Base-by-base conservation (phyloP, 2,329 filamentous ascomycete species). In the Fusarium xyrophilum region DNA sequence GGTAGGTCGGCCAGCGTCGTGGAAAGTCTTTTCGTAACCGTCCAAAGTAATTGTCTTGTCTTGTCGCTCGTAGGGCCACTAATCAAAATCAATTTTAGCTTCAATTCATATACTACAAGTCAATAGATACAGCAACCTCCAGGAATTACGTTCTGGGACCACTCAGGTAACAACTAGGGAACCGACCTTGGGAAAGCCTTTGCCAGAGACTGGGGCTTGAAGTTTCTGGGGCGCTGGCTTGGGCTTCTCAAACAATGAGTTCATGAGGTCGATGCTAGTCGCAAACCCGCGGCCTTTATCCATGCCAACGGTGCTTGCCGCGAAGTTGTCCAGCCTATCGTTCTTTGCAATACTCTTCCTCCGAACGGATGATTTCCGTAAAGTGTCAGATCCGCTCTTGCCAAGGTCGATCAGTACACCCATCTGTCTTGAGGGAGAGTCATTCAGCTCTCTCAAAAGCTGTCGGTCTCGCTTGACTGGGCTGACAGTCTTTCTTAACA, bases 231-330 rank as follows among this genome's bases (percentile, higher is more conserved):
- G 79, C 68, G 84, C 84, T 55, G 83, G 84, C 81, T 87, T 88
- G 67, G 89, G 85, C 79, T 91, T 88, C 77, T 92, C 91, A 79
- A 96, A 97, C 58, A 97, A 83, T 48, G 93, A 97, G 77, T 97
- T 95, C 93, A 97, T 97, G 77, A 97, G 83, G 82, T 97, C 96
- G 80, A 98, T 97, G 75, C 92, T 94, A 23, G 91, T 97, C 23
- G 89, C 87, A 79, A 97, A 95, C 2, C 91, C 90, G 68, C 88
- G 87, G 56, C 85, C 83, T 71, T 87, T 85, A 39, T 80, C 78
- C 71, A 76, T 69, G 33, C 73, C 75, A 58, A 77, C 58, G 42
- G 71, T 73, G 64, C 73, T 75, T 44, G 75, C 73, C 23, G 72
- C 70, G 47, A 75, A 65, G 40, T 70, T 73, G 57, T 76, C 72